A percentile compares a stretch with the other conserved stretches of the same genome.
phyloP scores from a whole-genome alignment of 2,329 filamentous ascomycete species.

The Penicillium palitans region DNA sequence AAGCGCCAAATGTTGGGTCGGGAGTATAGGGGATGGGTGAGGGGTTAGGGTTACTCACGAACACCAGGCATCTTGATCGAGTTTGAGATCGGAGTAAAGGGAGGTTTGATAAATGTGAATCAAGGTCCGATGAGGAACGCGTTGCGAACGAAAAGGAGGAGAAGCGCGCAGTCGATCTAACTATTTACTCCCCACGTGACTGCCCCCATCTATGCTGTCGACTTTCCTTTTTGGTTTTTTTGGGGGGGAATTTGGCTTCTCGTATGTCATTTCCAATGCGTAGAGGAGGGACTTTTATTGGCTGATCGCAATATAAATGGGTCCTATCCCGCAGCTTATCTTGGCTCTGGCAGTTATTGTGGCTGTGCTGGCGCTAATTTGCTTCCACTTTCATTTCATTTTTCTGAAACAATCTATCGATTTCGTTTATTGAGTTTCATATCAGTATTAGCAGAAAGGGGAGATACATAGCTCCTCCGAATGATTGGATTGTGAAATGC shows the following conservation, averaged over 20 bases:
- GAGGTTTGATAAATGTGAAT: not conserved
- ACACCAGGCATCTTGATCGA: constrained; percentile 13
- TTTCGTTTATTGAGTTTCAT: not conserved
- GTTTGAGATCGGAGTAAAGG: not conserved
- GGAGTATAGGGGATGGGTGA: not conserved
- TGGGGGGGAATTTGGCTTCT: not conserved
- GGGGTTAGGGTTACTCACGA: constrained; percentile 2
- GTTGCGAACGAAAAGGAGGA: constrained; percentile 8
- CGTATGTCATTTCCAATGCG: not conserved
- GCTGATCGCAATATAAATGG: not conserved
- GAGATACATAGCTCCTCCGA: not conserved
- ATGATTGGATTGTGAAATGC: not conserved
- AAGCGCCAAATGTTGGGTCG: not conserved
- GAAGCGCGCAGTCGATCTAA: not conserved
- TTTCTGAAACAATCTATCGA: not conserved
- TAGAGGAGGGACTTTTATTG: not conserved
- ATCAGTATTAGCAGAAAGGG: not conserved
- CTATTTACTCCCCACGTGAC: constrained; percentile 6
- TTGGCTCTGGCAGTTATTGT: constrained; percentile 8
- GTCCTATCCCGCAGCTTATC: constrained; percentile 5
- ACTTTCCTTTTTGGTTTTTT: not conserved
- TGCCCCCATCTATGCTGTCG: not conserved
- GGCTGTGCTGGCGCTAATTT: constrained; percentile 8
- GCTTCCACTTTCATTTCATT: not conserved
- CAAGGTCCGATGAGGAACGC: not conserved